Evolutionary conservation across 768 basidiomycete species (phyloP), one percentile per base, ranked within the genome.

Genomic region (Naematelia encephala): DNA sequence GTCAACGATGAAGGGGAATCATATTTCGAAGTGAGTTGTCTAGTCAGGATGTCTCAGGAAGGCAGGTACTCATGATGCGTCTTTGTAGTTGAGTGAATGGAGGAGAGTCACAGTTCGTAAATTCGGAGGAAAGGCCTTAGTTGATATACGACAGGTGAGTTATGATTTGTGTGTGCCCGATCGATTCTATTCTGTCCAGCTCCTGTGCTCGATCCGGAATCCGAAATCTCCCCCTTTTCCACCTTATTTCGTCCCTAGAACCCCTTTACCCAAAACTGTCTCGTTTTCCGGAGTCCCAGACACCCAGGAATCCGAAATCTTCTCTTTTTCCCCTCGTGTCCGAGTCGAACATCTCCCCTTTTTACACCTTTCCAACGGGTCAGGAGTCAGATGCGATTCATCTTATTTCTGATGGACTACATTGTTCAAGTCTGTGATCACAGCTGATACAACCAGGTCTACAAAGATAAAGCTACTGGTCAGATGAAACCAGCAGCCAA

Each of bases 71-170:
- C 50, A 8, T 51, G 27, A 23, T 12, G 47, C 44, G 28, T 11
- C 22, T 21, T 3, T 46, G 23, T 28, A 74, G 64, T 54, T 78
- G 11, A 61, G 56, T 3, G 62, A 65, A 10, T 66, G 59, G 16
- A 62, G 67, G 14, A 50, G 77, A 27, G 60, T 74, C 11, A 75
- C 75, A 0, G 70, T 78, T 10, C 30, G 70, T 12, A 47, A 60
- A 23, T 78, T 63, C 67, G 68, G 69, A 42, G 63, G 61, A 5
- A 68, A 64, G 27, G 67, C 56, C 2, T 54, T 72, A 53, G 49
- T 78, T 21, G 75, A 78, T 62, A 64, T 78, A 26, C 67, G 78
- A 42, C 76, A 77, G 57, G 73, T 71, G 49, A 34, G 64, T 42
- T 16, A 13, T 8, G 22, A 8, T 14, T n/a, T 13, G 12, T 19